Evolutionary conservation across 2,329 filamentous ascomycete genomes (phyloP).

Genomic region (Talaromyces sp.): DNA sequence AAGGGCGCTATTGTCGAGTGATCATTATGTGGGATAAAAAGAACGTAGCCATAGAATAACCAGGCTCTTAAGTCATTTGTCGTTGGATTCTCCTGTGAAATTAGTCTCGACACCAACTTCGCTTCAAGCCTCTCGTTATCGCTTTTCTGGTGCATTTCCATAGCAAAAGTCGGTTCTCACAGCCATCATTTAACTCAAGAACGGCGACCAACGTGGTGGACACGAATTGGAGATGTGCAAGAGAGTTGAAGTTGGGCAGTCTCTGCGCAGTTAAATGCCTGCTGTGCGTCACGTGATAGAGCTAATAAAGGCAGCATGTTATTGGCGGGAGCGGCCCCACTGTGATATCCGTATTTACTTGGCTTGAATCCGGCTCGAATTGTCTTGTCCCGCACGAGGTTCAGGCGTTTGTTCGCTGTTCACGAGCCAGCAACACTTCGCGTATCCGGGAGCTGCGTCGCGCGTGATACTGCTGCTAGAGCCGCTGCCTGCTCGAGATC

Average conservation of each 20-base stretch:
- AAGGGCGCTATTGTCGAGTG: constrained; percentile 1
- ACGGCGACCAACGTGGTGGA: neutral
- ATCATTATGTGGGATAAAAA: neutral
- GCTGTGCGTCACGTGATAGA: constrained; percentile 27
- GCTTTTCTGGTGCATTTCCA: neutral
- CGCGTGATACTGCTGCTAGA: neutral
- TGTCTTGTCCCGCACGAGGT: neutral
- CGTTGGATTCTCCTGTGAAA: neutral
- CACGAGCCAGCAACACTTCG: neutral
- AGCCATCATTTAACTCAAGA: neutral
- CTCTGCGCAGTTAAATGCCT: neutral
- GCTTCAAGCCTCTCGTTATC: neutral
- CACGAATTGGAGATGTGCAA: neutral
- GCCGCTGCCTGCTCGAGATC: neutral
- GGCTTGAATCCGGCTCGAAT: neutral
- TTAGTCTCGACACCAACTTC: neutral
- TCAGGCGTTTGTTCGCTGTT: neutral
- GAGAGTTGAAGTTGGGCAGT: neutral
- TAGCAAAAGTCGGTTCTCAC: neutral
- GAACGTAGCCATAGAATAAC: constrained; percentile 14
- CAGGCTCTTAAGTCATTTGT: neutral
- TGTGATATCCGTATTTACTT: neutral
- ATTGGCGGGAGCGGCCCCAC: constrained; percentile 3
- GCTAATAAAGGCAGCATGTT: constrained; percentile 17
- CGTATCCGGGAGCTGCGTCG: neutral